Conservation (phyloP, 2,329 filamentous ascomycete species). For the Metarhizium robertsii region DNA sequence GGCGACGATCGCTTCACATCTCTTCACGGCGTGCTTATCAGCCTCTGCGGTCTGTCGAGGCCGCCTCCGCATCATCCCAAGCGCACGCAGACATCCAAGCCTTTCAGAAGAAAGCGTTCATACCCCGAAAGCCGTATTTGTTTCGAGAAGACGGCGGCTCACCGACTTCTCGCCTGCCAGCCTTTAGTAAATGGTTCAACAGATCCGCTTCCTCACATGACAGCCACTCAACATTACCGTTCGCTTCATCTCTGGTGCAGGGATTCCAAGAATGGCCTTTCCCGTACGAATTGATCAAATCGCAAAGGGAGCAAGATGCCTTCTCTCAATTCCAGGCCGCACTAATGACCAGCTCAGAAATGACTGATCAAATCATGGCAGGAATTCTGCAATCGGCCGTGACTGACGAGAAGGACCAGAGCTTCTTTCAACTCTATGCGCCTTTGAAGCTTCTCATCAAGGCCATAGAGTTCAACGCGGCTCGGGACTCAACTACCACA, state of each 20-base stretch:
- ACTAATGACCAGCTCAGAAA: constrained; percentile 16
- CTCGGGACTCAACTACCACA: constrained; percentile 10
- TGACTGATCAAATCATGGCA: constrained; percentile 20
- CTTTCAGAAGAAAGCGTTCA: constrained; percentile 47
- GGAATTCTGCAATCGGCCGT: constrained; percentile 20
- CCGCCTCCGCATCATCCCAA: constrained; percentile 6
- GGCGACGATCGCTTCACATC: constrained; percentile 4
- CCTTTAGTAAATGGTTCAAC: constrained; percentile 51
- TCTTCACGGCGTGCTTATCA: neutral
- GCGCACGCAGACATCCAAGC: constrained; percentile 22
- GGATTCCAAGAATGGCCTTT: constrained; percentile 22
- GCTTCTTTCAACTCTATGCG: constrained; percentile 49
- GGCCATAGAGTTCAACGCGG: constrained; percentile 37
- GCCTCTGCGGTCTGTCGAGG: constrained; percentile 2
- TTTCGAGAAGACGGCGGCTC: constrained; percentile 37
- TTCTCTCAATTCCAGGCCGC: constrained; percentile 19
- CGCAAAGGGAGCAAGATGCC: constrained; percentile 9
- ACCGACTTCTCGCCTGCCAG: constrained; percentile 32
- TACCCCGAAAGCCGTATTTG: constrained; percentile 37
- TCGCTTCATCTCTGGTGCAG: constrained; percentile 16
- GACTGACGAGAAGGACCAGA: constrained; percentile 12
- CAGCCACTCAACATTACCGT: neutral
- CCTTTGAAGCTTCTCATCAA: constrained; percentile 57
- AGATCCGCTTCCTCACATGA: neutral
- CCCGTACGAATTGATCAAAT: constrained; percentile 29